Percentiles rank a stretch among this genome's conserved stretches.
These are phyloP conservation scores for Aspergillus sclerotialis DNA, from an alignment of 2,329 filamentous ascomycete genomes.

Conservation along the genomic window DNA sequence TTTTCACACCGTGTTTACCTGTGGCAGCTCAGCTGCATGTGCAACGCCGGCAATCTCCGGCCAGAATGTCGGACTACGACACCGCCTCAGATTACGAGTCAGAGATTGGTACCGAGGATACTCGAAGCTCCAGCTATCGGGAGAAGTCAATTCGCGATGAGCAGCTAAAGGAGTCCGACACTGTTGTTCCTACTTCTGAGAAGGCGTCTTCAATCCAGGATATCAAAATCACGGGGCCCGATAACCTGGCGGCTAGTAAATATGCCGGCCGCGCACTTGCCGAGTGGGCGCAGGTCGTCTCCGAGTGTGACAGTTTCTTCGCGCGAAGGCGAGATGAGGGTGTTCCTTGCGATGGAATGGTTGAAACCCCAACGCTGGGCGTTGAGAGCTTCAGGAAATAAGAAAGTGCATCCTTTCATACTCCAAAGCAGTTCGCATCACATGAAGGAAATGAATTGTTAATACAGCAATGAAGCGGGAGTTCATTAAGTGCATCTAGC, in stretches of 20 bases:
- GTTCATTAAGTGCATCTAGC: too few relatives aligned
- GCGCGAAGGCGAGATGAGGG: conserved; percentile 56
- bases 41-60: conserved; percentile 31
- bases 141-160: conserved; percentile 7
- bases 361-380: conserved; percentile 56
- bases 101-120: conserved; percentile 11
- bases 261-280: conserved; percentile 59
- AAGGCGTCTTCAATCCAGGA: conserved; percentile 6
- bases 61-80: conserved; percentile 17
- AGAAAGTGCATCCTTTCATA: too few relatives aligned
- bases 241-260: conserved; percentile 39
- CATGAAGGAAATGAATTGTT: background rate
- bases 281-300: conserved; percentile 56
- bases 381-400: conserved; percentile 54
- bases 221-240: conserved; percentile 11
- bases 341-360: conserved; percentile 48
- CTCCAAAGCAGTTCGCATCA: too few relatives aligned
- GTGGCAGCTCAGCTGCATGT: conserved; percentile 49
- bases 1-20: conserved; percentile 52
- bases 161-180: background rate
- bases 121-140: conserved; percentile 3
- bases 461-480: too few relatives aligned
- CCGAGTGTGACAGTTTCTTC: conserved; percentile 59
- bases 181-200: conserved; percentile 3
- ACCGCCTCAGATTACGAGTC: conserved; percentile 16